These are phyloP conservation scores for Colletotrichum chrysophilum DNA, from an alignment of 2,329 filamentous ascomycete species.

Conservation along the genomic window DNA sequence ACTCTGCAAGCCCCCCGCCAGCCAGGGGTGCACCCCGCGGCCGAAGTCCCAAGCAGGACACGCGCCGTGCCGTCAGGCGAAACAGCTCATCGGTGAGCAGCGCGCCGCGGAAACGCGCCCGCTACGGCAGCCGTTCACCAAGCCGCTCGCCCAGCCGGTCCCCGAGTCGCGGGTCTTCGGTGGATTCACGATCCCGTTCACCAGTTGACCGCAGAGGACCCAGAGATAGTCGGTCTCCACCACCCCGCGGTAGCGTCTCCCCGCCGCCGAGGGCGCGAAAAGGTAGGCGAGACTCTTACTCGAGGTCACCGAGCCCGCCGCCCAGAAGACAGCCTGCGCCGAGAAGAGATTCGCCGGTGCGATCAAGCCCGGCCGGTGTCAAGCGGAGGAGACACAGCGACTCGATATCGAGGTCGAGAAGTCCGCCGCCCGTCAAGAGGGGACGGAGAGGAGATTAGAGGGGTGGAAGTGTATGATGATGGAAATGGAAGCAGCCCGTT, in stretches of 20 bases:
- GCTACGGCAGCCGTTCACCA: conserved; percentile 21
- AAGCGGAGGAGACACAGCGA: conserved; percentile 26
- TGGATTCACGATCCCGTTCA: conserved; percentile 30
- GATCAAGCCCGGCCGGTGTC: conserved; percentile 11
- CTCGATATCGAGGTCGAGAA: conserved; percentile 25
- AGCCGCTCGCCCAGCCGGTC: conserved; percentile 17
- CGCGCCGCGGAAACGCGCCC: conserved; percentile 28
- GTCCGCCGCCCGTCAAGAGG: conserved; percentile 27
- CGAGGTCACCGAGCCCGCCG: conserved; percentile 25
- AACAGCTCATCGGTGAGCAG: conserved; percentile 40
- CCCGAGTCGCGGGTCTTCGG: conserved; percentile 29
- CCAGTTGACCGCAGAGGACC: conserved; percentile 11
- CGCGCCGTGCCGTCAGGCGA: conserved; percentile 28
- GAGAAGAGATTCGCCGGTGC: neutral
- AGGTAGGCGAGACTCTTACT: conserved; percentile 24
- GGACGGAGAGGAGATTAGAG: conserved; percentile 26
- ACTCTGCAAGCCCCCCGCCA: conserved; percentile 24
- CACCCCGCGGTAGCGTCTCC: neutral
- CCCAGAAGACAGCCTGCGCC: conserved; percentile 7
- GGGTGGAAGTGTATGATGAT: neutral
- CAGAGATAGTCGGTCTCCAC: conserved; percentile 24
- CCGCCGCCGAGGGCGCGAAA: conserved; percentile 26
- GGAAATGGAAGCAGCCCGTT: neutral
- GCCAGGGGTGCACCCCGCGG: conserved; percentile 3
- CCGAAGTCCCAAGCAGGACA: conserved; percentile 1